Evolutionary conservation across 352 stramenopile genomes (phyloP).

Genomic region (Elongisporangium anandrum): DNA sequence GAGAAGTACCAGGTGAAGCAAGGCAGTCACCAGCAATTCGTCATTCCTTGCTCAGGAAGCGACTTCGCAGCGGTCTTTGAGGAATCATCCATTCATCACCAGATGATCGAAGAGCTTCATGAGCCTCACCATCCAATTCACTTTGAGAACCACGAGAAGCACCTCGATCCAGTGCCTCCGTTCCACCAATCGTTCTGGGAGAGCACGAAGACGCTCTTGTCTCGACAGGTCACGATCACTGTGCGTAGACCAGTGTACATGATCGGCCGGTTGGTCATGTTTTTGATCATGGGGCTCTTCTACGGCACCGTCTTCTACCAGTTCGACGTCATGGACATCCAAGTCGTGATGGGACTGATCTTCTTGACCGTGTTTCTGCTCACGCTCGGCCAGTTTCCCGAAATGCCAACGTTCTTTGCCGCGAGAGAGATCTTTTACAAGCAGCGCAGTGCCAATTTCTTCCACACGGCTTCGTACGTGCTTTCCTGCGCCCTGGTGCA

Average conservation of each 20-base stretch:
- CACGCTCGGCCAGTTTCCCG: constrained; percentile 54
- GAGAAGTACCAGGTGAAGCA: constrained; percentile 8
- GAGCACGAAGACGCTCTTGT: constrained; percentile 15
- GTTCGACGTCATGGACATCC: constrained; percentile 26
- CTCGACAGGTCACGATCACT: constrained; percentile 47
- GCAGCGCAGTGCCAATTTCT: constrained; percentile 75
- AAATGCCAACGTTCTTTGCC: constrained; percentile 72
- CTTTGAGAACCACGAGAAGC: constrained; percentile 33
- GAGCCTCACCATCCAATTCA: constrained; percentile 6
- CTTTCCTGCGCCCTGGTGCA: constrained; percentile 26
- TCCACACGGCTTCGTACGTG: constrained; percentile 66
- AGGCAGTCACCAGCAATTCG: neutral
- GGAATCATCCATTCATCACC: constrained; percentile 6
- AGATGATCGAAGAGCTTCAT: constrained; percentile 3
- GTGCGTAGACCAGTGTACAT: constrained; percentile 28
- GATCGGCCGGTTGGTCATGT: constrained; percentile 20
- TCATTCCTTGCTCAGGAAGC: neutral
- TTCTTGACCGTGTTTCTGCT: constrained; percentile 82
- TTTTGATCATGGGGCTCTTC: constrained; percentile 34
- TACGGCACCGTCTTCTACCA: constrained; percentile 34
- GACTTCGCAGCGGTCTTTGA: constrained; percentile 12
- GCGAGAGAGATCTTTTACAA: constrained; percentile 69
- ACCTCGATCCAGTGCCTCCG: constrained; percentile 63
- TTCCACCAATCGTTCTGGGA: constrained; percentile 25
- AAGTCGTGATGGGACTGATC: constrained; percentile 69